Evolutionary conservation across 306 rosid species (phyloP).

Genomic region (Astragalus glycyphyllos): DNA sequence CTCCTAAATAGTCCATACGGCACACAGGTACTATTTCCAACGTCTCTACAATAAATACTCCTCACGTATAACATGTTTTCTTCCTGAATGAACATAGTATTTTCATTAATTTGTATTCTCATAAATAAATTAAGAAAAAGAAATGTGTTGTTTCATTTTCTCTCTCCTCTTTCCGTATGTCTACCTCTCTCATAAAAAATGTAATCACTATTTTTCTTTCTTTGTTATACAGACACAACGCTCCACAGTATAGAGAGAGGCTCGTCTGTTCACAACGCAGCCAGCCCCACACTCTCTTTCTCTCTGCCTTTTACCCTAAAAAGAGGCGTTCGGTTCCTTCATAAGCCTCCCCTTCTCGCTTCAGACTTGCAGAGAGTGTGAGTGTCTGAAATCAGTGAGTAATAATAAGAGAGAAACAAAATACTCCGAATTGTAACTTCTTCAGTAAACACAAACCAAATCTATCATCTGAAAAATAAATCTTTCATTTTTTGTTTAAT

Average conservation of each 20-base stretch:
- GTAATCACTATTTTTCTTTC: conserved; percentile 37
- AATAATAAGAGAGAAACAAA: conserved; percentile 25
- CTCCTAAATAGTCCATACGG: too few species aligned
- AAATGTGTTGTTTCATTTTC: too few species aligned
- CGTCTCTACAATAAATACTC: conserved; percentile 3
- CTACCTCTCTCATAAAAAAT: background rate
- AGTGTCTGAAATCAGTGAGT: background rate
- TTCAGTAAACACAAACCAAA: conserved; percentile 31
- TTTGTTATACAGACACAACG: conserved; percentile 19
- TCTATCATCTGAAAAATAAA: conserved; percentile 34
- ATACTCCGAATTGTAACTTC: background rate
- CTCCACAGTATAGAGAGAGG: conserved; percentile 23
- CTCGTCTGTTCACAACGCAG: conserved; percentile 41
- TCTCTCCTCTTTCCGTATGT: background rate
- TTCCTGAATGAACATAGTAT: background rate
- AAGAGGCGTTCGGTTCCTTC: conserved; percentile 70
- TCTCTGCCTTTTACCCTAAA: conserved; percentile 64
- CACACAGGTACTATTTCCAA: conserved; percentile 8
- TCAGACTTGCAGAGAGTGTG: conserved; percentile 42
- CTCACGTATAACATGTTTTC: too few species aligned
- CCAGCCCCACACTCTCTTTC: conserved; percentile 45
- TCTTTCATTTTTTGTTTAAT: conserved; percentile 23
- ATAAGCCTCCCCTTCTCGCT: conserved; percentile 59
- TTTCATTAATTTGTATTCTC: background rate
- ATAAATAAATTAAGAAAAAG: background rate